A percentile compares a stretch with the other conserved stretches of the same genome.
Evolutionary conservation across 257 asterid species (phyloP).

Genomic region (Solanum ahanhuiri): DNA sequence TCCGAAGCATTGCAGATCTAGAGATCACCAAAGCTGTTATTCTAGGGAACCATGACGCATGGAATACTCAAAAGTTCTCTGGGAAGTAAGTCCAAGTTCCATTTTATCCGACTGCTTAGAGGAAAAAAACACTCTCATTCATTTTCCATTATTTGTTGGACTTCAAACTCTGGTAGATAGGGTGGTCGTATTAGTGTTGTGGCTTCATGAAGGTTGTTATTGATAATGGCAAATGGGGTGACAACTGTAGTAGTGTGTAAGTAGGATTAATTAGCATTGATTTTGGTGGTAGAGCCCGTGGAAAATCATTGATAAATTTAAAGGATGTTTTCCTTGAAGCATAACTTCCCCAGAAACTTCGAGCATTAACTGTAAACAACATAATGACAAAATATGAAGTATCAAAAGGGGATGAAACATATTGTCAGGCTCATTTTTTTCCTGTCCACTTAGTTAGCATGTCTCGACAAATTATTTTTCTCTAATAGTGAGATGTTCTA

Average conservation of each 20-base stretch:
- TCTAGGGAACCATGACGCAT: conserved; percentile 95
- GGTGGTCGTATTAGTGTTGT: not conserved
- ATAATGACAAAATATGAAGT: not conserved
- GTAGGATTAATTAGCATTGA: not conserved
- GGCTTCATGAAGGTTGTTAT: not conserved
- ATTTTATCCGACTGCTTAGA: not conserved
- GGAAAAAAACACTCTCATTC: not conserved
- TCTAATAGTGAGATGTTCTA: not conserved
- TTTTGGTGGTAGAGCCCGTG: not conserved
- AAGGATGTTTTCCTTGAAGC: not conserved
- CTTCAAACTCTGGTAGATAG: not conserved
- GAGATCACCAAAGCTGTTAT: conserved; percentile 68
- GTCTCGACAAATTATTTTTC: not conserved
- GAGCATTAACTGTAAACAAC: not conserved
- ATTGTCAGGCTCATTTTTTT: not conserved
- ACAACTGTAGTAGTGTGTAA: not conserved
- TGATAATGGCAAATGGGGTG: not conserved
- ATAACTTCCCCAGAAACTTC: not conserved
- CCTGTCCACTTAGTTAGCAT: not conserved
- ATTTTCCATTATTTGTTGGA: not conserved
- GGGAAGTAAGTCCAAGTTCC: conserved; percentile 26
- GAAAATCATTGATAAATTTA: not conserved
- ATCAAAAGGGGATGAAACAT: not conserved
- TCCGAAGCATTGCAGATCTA: conserved; percentile 56
- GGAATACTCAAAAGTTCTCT: conserved; percentile 71